These are phyloP conservation scores for Cordia subcordata DNA, from an alignment of 257 asterid species.

Conservation along the genomic window DNA sequence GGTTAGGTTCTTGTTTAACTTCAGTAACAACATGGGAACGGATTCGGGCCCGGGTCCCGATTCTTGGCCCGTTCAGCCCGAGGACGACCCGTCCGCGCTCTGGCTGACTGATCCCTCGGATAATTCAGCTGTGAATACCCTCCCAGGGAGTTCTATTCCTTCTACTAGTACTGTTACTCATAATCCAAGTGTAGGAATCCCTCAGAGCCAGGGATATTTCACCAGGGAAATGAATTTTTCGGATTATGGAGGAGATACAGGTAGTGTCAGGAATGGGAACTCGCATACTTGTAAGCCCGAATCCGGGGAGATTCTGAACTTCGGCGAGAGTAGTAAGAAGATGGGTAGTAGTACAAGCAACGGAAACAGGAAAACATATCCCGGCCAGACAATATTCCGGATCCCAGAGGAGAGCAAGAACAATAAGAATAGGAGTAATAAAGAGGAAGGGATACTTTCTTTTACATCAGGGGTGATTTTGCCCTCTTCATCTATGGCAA, in stretches of 20 bases:
- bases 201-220: slow-evolving; percentile 26
- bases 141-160: slow-evolving; percentile 27
- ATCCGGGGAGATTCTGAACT: slow-evolving; percentile 53
- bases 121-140: not conserved
- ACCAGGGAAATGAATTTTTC: slow-evolving; percentile 49
- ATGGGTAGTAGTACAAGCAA: not conserved
- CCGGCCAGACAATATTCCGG: slow-evolving; percentile 5
- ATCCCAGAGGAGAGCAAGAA: slow-evolving; percentile 17
- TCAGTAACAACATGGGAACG: slow-evolving; percentile 31
- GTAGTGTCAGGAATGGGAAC: slow-evolving; percentile 21
- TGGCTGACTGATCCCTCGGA: slow-evolving; percentile 72
- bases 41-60: slow-evolving; percentile 26
- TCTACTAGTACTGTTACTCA: slow-evolving; percentile 35
- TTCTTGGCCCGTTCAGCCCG: slow-evolving; percentile 44
- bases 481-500: slow-evolving; percentile 39
- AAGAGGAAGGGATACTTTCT: slow-evolving; percentile 66
- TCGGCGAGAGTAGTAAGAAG: slow-evolving; percentile 40
- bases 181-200: slow-evolving; percentile 18
- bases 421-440: slow-evolving; percentile 28
- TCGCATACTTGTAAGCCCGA: slow-evolving; percentile 44
- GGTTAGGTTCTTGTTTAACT: slow-evolving; percentile 65
- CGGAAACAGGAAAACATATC: slow-evolving; percentile 10
- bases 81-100: slow-evolving; percentile 52
- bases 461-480: slow-evolving; percentile 58
- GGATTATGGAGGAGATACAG: slow-evolving; percentile 37